Evolutionary conservation across 2,329 filamentous ascomycete genomes (phyloP), one percentile per base, ranked within the genome.

Genomic region (Myotisia sp.): DNA sequence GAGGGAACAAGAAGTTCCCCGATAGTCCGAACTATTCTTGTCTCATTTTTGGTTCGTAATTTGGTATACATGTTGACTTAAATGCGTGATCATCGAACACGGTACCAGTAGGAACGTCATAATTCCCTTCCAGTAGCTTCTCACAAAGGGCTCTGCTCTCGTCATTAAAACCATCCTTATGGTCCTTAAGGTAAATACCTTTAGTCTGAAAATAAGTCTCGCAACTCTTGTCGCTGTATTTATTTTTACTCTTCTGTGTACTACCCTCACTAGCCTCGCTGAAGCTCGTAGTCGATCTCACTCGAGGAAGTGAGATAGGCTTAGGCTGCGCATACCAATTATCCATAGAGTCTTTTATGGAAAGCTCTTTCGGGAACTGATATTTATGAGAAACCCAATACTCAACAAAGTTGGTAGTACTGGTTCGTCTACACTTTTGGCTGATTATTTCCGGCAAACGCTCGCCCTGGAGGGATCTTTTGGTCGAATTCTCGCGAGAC

Each of bases 1-100:
- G 56, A 58, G 23, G 55, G 58, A 36, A 60, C 53, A 30, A 60
- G 47, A 13, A 59, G 40, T 26, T 29, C 43, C 29, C 44, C 33
- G 33, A 61, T 52, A 40, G 55, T 50, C 41, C 42, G 48, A 37
- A 60, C 48, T n/a, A 61, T 41, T 38, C 38, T 41, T 1, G 41
- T 34, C 28, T 48, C 42, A 26, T 47, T 48, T 37, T 36, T 41
- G 13, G 28, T 39, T 30, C 35, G 18, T 29, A 60, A 41, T 28
- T 38, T 49, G 37, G 48, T 14, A 32, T 10, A 19, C 46, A 59
- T 20, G 48, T 47, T 28, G 34, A 35, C 29, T 54, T 39, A 37
- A 60, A 60, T 6, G 50, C 26, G 29, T 54, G 44, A 38, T 58
- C 52, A 18, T 38, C 37, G 44, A 59, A 60, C 23, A 53, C 33